Conservation (phyloP, 192 early-diverging fungal genomes). For the Spizellomyces sp. region DNA sequence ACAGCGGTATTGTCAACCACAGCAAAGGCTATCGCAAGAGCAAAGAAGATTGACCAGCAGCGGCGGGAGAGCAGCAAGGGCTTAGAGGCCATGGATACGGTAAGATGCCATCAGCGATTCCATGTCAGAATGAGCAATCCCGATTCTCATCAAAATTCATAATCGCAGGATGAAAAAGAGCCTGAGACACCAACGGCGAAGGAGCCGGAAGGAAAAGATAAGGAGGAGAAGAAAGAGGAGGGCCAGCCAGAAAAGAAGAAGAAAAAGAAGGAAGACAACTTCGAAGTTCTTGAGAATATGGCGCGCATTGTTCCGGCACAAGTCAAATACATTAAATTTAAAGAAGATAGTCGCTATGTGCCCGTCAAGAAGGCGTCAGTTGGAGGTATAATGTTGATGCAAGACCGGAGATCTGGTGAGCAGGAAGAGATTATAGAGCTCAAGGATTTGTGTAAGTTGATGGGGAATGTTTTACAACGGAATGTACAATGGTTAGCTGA, state of each 20-base stretch:
- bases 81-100: constrained; percentile 47
- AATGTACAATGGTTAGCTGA: too few relatives aligned
- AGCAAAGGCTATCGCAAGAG: constrained; percentile 84
- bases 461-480: too few relatives aligned
- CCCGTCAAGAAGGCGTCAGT: constrained; percentile 79
- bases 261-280: constrained; percentile 74
- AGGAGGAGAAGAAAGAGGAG: constrained; percentile 61
- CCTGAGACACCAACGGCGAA: constrained; percentile 24
- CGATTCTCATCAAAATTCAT: not conserved
- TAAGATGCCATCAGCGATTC: not conserved
- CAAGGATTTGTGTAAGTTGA: constrained; percentile 11
- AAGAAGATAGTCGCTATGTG: constrained; percentile 82
- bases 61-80: constrained; percentile 70
- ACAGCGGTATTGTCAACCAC: constrained; percentile 97
- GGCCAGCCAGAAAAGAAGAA: constrained; percentile 50
- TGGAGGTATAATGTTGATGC: constrained; percentile 88
- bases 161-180: constrained; percentile 56
- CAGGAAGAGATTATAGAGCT: constrained; percentile 78
- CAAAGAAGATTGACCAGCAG: constrained; percentile 61
- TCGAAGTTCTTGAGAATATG: constrained; percentile 83
- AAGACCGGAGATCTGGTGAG: constrained; percentile 73
- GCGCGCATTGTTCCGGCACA: constrained; percentile 87
- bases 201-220: constrained; percentile 50
- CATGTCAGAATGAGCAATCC: not conserved
- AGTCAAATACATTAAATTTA: constrained; percentile 82